A percentile compares a stretch with the other conserved stretches of the same genome.
Evolutionary conservation across 129 eudicot genomes (phyloP).

Genomic region (Ambrosia artemisiifolia): DNA sequence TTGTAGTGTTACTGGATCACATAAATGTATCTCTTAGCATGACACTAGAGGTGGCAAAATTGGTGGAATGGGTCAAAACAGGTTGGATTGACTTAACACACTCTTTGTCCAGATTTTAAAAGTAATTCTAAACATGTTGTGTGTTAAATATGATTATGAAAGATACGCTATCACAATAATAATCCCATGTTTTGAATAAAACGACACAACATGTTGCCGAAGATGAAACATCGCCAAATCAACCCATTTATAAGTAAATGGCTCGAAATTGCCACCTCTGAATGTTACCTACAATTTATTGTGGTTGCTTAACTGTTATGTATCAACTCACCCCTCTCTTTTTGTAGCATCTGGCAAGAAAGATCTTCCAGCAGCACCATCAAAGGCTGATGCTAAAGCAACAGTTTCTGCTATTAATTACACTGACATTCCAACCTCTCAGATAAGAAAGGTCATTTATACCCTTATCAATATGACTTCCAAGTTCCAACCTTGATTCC

Average conservation of each 20-base stretch:
- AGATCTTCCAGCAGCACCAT: slow-evolving; percentile 49
- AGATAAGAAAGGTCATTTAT: slow-evolving; percentile 77
- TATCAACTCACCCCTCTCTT: slow-evolving; percentile 18
- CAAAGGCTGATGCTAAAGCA: slow-evolving; percentile 40
- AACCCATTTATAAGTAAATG: neutral
- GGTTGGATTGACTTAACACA: neutral
- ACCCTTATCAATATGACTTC: neutral
- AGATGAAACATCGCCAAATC: neutral
- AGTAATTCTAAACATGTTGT: neutral
- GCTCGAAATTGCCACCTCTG: neutral
- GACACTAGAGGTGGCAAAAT: slow-evolving; percentile 6
- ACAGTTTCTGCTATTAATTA: slow-evolving; percentile 55
- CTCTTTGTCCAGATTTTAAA: neutral
- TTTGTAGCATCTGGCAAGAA: slow-evolving; percentile 73
- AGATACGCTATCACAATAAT: neutral
- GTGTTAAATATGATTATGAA: neutral
- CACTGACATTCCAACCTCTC: slow-evolving; percentile 77
- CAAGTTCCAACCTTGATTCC: neutral
- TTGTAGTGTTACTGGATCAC: neutral
- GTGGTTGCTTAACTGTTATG: slow-evolving; percentile 6
- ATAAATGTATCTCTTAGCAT: neutral
- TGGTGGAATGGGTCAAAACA: neutral
- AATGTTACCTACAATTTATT: slow-evolving; percentile 2
- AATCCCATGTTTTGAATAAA: neutral
- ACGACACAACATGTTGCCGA: neutral